Evolutionary conservation across 192 early-diverging fungal genomes (phyloP).

Genomic region (Podila horticola): DNA sequence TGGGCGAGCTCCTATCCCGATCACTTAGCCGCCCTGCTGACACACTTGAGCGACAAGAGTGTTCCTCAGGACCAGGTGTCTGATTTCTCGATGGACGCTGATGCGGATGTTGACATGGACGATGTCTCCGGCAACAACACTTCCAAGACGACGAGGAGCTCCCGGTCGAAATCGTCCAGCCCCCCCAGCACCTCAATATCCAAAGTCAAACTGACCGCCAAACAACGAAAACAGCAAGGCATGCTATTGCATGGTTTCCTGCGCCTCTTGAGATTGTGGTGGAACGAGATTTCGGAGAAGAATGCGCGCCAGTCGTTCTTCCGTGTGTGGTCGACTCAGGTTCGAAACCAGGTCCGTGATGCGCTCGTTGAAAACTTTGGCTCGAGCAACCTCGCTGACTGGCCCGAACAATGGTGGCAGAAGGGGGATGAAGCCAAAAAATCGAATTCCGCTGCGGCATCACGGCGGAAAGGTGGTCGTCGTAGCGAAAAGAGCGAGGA

Average conservation of each 20-base stretch:
- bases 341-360: slow-evolving; percentile 26
- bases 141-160: slow-evolving; percentile 4
- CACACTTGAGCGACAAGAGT: slow-evolving; percentile 34
- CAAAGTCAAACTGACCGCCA: slow-evolving; percentile 24
- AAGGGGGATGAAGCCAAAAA: slow-evolving; percentile 4
- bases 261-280: slow-evolving; percentile 21
- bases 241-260: slow-evolving; percentile 11
- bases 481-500: neutral
- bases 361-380: slow-evolving; percentile 49
- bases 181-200: neutral
- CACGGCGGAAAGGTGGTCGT: slow-evolving; percentile 2
- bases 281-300: slow-evolving; percentile 5
- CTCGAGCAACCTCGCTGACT: slow-evolving; percentile 37
- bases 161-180: slow-evolving; percentile 6
- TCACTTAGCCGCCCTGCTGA: slow-evolving; percentile 17
- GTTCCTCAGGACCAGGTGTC: slow-evolving; percentile 12
- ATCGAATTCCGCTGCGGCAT: neutral
- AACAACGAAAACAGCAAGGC: slow-evolving; percentile 39
- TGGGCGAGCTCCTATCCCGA: slow-evolving; percentile 28
- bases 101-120: slow-evolving; percentile 26
- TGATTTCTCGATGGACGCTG: neutral
- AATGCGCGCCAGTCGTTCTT: slow-evolving; percentile 3
- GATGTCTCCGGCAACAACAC: neutral
- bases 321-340: slow-evolving; percentile 24
- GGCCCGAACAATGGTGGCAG: slow-evolving; percentile 39